Evolutionary conservation across 495 filamentous ascomycete genomes (phyloP).

Genomic region (Hyaloscypha bicolor): DNA sequence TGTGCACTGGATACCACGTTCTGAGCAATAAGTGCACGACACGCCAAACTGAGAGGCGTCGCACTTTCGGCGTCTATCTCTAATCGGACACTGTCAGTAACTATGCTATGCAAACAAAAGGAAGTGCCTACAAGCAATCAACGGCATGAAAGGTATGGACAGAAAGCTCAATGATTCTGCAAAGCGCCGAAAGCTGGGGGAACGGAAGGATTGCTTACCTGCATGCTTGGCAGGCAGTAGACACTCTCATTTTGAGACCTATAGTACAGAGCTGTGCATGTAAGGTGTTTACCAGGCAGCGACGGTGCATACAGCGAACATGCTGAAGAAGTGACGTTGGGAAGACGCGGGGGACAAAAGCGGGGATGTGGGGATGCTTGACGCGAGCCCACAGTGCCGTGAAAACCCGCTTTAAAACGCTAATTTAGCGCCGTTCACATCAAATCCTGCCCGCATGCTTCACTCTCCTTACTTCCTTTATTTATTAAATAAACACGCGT

Average conservation of each 20-base stretch:
- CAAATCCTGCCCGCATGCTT: too few species aligned
- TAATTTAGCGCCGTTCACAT: too few species aligned
- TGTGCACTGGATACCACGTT: constrained; percentile 23
- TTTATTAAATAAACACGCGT: too few species aligned
- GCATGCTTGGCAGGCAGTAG: constrained; percentile 25
- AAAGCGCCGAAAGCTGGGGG: not conserved
- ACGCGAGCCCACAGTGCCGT: too few species aligned
- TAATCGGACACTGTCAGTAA: constrained; percentile 3
- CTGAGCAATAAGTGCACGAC: constrained; percentile 22
- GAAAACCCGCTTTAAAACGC: too few species aligned
- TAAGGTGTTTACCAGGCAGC: not conserved
- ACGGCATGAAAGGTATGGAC: not conserved
- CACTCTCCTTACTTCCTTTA: too few species aligned
- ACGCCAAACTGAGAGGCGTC: constrained; percentile 4
- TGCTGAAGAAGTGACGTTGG: not conserved
- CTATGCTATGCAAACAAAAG: not conserved
- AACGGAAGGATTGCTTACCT: constrained; percentile 12
- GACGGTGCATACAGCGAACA: not conserved
- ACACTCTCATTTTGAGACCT: constrained; percentile 18
- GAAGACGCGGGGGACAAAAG: not conserved
- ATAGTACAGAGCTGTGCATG: not conserved
- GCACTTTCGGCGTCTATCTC: constrained; percentile 25
- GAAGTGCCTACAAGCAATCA: not conserved
- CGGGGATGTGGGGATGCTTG: not conserved
- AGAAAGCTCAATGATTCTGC: not conserved